Evolutionary conservation across 805 yeast genomes (phyloP), one percentile per base, ranked within the genome.

Genomic region (Candida pini): DNA sequence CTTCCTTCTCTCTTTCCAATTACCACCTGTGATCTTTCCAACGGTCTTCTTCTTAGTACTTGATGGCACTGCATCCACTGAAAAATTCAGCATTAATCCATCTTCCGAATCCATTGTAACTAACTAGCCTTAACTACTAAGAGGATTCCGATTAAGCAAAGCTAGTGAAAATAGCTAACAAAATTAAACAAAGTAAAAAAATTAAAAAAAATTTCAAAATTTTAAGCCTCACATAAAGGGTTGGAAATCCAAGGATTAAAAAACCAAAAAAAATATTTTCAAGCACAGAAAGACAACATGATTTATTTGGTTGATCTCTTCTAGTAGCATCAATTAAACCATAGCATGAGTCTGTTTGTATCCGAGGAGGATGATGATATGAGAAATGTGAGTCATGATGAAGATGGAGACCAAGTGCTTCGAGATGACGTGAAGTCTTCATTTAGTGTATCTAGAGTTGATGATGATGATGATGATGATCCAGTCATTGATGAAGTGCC

Each of bases 1-100:
- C 52, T 73, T 76, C 47, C 92, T 65, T 43, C 95, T 71, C 38
- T 86, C 94, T 48, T 73, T 80, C 95, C 95, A 86, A 44, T 71
- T 71, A 12, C 94, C 95, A 24, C 90, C 90, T 2, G 72, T 64
- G 2, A 77, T 70, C 50, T 70, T 76, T 26, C 44, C 43, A 12
- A 18, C n/a, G 35, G 44, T 42, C 6, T 9, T 28, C 18, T 15
- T 39, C 12, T 12, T 47, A 40, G 28, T 43, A 33, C 31, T 49
- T 36, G 46, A 40, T 7, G 58, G 53, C 9, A 45, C 51, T 17
- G 51, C 51, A n/a, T 69, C 66, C 4, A 69, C 60, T 19, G 80
- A 72, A 51, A 90, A 80, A 55, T 90, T 90, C 50, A 90, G 56
- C 49, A 89, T 60, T 60, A 89, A 49, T 3, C 85, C 86, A 57